Conservation (phyloP, 352 stramenopile genomes). For the Pythium inflatum region DNA sequence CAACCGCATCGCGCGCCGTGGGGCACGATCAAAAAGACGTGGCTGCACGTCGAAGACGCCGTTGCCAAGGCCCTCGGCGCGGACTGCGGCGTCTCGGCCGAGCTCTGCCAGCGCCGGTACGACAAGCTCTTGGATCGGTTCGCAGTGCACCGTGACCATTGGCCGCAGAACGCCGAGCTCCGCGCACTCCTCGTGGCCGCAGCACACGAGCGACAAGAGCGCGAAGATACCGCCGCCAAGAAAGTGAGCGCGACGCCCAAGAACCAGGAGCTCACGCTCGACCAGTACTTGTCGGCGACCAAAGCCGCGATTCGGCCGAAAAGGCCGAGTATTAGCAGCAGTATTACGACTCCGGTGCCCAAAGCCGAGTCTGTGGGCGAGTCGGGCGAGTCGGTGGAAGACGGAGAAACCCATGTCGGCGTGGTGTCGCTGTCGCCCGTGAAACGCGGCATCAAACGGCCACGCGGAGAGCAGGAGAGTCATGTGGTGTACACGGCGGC, state of each 20-base stretch:
- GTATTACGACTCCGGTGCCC: no score
- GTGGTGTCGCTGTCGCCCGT: neutral
- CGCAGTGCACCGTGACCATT: neutral
- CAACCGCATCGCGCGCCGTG: slow-evolving; percentile 1
- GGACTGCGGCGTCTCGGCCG: neutral
- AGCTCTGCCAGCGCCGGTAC: slow-evolving; percentile 8
- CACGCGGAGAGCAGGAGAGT: no score
- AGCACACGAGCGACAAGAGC: neutral
- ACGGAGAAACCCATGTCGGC: neutral
- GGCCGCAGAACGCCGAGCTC: neutral
- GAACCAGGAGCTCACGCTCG: neutral
- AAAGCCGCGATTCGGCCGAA: neutral
- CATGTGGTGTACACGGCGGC: neutral
- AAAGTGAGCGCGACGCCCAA: neutral
- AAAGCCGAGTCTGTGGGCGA: neutral
- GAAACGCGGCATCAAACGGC: no score
- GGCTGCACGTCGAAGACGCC: slow-evolving; percentile 1
- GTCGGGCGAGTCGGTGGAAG: neutral
- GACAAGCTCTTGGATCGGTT: slow-evolving; percentile 6
- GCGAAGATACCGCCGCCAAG: neutral
- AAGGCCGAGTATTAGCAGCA: no score
- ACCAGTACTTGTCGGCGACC: neutral
- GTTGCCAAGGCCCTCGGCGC: neutral
- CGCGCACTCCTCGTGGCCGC: neutral
- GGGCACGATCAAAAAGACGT: neutral